Evolutionary conservation across 2,329 filamentous ascomycete species (phyloP), one percentile per base, ranked within the genome.

Genomic region (Proliferodiscus dingleyae): DNA sequence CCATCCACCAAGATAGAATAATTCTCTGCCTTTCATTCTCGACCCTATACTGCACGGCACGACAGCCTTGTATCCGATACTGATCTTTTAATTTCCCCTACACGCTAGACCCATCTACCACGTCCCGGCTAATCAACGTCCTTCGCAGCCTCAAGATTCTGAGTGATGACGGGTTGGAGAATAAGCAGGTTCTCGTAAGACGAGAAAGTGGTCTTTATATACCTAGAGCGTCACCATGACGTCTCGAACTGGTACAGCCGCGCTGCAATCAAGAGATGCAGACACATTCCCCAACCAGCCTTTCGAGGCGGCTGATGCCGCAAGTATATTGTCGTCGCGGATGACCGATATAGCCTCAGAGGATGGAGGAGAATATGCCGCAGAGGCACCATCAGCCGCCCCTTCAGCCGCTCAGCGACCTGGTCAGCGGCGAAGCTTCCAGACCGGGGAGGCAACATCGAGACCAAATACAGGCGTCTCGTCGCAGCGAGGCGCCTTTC

Each of bases 271-370:
- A 6, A 37, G 53, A 30, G 53, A 46, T 19, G 37, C 42, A 34
- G 39, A 56, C 26, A 41, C 49, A 19, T 50, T 54, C 42, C 49
- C 54, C 16, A 57, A 49, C 37, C 49, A 44, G 26, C 46, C 46
- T 6, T 53, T 54, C 44, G 67, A 68, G 41, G 52, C 60, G 21
- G 63, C 61, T 53, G 66, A 71, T 51, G 59, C 59, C 28, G 66
- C 69, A 45, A 75, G 72, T 46, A 67, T 75, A 36, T 74, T 78
- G 26, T 78, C 75, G 43, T 75, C 73, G 46, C 71, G 71, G 43
- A 72, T 78, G 65, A 78, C 73, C n/a, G 75, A 79, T 56, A 68
- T 74, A 53, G 66, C 66, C 38, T 74, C 74, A 29, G 73, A 77
- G 53, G 72, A 76, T 67, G 73, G 67, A 38, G 69, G 74, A 43